Conservation (phyloP, 345 rosid genomes). For the Salix dunnii region DNA sequence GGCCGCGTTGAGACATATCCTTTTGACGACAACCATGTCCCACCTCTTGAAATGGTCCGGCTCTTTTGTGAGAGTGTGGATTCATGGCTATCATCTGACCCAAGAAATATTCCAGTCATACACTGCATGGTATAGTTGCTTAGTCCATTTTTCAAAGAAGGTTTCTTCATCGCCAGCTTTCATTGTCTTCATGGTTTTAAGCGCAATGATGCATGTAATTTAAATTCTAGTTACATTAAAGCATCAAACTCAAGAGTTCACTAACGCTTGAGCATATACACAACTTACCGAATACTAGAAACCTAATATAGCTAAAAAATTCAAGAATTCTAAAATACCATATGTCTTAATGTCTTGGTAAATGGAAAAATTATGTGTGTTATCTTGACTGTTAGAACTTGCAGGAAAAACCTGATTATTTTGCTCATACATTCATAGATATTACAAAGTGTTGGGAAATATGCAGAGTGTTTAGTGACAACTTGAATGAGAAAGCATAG, state of each 20-base stretch:
- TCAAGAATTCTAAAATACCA: too few relatives aligned
- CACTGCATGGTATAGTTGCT: slow-evolving; percentile 78
- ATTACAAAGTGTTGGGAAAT: neutral
- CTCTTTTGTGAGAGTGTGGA: slow-evolving; percentile 73
- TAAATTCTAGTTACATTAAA: too few relatives aligned
- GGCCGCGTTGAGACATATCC: slow-evolving; percentile 81
- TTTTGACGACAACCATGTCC: slow-evolving; percentile 91
- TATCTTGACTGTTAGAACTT: neutral
- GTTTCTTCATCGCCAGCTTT: too few relatives aligned
- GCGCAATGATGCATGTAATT: too few relatives aligned
- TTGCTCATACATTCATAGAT: neutral
- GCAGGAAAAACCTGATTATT: neutral
- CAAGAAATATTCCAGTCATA: slow-evolving; percentile 70
- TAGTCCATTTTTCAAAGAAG: neutral
- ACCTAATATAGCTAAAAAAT: too few relatives aligned
- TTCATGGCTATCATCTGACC: slow-evolving; percentile 72
- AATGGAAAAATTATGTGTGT: neutral
- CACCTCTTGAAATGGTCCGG: slow-evolving; percentile 71
- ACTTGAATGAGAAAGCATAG: neutral
- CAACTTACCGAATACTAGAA: too few relatives aligned
- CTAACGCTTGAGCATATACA: too few relatives aligned
- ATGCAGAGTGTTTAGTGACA: neutral
- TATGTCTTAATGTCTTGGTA: too few relatives aligned
- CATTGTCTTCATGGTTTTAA: too few relatives aligned
- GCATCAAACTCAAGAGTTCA: too few relatives aligned